A percentile compares a stretch with the other conserved stretches of the same genome.
phyloP scores from a whole-genome alignment of 2,329 filamentous ascomycete genomes.

The Fusarium sp. region DNA sequence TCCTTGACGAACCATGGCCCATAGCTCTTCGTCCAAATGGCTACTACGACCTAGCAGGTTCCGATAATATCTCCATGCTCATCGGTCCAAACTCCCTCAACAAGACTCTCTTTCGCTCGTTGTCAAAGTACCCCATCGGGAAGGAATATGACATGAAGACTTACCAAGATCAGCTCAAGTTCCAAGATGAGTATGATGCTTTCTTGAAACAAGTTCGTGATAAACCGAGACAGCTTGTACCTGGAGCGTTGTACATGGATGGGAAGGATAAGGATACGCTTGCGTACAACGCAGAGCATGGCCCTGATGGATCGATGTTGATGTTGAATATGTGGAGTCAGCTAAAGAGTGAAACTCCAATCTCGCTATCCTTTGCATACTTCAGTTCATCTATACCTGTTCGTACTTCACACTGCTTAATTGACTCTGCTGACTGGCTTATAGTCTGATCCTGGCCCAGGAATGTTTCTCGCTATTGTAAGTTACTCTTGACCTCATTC shows the following conservation, averaged over 20 bases:
- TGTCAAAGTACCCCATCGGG: neutral
- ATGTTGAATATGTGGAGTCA: slow-evolving; percentile 4
- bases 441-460: neutral
- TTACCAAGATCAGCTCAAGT: neutral
- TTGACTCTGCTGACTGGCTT: too few species aligned
- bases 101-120: neutral
- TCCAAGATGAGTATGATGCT: neutral
- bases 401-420: too few species aligned
- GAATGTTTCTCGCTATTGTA: neutral
- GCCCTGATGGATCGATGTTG: neutral
- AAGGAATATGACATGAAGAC: neutral
- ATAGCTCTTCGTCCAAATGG: neutral
- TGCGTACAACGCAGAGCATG: neutral
- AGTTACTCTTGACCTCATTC: neutral
- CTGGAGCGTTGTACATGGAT: neutral
- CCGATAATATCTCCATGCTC: neutral
- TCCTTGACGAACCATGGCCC: neutral
- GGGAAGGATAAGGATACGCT: neutral
- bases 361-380: neutral
- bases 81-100: neutral
- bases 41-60: neutral
- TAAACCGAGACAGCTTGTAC: neutral
- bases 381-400: neutral
- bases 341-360: neutral
- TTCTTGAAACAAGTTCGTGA: neutral